Evolutionary conservation across 1,139 yeast species (phyloP).

Genomic region (Blastobotrys proliferans): DNA sequence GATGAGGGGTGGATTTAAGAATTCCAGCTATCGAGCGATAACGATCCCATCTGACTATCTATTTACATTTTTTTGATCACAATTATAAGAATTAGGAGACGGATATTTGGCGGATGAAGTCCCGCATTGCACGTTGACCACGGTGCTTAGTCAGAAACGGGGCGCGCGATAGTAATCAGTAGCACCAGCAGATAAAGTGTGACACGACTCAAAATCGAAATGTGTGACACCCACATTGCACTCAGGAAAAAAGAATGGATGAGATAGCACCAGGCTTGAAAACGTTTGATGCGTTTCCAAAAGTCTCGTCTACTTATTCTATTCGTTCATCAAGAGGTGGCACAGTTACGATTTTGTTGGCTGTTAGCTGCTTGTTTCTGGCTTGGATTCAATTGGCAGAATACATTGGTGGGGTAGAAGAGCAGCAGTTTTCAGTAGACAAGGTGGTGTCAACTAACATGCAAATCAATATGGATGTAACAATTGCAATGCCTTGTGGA

Average conservation of each 20-base stretch:
- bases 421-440: slow-evolving; percentile 70
- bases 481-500: slow-evolving; percentile 82
- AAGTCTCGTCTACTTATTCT: slow-evolving; percentile 72
- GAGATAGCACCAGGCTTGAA: slow-evolving; percentile 28
- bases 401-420: slow-evolving; percentile 76
- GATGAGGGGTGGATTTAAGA: no score
- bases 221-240: no score
- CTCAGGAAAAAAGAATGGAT: slow-evolving; percentile 22
- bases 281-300: slow-evolving; percentile 87
- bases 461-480: slow-evolving; percentile 70
- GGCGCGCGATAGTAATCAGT: no score
- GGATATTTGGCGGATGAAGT: no score
- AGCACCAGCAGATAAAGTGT: background rate
- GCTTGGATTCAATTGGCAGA: slow-evolving; percentile 88
- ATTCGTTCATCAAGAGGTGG: slow-evolving; percentile 77
- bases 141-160: no score
- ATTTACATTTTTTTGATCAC: no score
- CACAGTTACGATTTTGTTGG: slow-evolving; percentile 61
- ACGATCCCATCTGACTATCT: no score
- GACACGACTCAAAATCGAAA: background rate
- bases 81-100: no score
- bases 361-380: slow-evolving; percentile 57
- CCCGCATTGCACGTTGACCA: no score
- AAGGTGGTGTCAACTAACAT: slow-evolving; percentile 54
- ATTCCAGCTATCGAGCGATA: no score